Percentiles rank a stretch among this genome's conserved stretches.
Conservation (phyloP, 2,329 filamentous ascomycete genomes). For the Pseudopyricularia javanii region DNA sequence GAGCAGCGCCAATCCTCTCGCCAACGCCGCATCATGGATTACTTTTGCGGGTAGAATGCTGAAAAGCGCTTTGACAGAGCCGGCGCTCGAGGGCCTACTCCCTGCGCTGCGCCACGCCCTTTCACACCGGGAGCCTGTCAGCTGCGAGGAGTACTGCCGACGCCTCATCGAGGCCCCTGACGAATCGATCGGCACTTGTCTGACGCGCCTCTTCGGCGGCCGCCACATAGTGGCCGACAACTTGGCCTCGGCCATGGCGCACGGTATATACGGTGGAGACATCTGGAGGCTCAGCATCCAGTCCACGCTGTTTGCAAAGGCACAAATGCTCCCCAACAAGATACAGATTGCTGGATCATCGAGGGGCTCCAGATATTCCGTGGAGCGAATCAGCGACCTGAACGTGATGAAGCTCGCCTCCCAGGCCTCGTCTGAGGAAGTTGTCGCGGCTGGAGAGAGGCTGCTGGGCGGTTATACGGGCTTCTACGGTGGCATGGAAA, state of each 20-base stretch:
- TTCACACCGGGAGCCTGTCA: background rate
- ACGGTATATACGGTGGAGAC: conserved; percentile 90
- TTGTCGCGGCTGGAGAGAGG: background rate
- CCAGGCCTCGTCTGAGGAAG: background rate
- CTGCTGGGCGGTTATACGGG: conserved; percentile 20
- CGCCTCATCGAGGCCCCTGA: conserved; percentile 31
- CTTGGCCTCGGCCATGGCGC: conserved; percentile 60
- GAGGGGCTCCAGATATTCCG: background rate
- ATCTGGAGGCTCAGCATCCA: conserved; percentile 62
- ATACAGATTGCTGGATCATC: background rate
- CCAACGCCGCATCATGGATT: conserved; percentile 21
- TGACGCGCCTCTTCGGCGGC: conserved; percentile 35
- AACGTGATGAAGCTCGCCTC: background rate
- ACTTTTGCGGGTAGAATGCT: conserved; percentile 6
- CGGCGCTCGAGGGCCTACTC: conserved; percentile 35
- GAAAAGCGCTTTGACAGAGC: conserved; percentile 31
- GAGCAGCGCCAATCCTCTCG: conserved; percentile 54
- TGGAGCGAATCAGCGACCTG: conserved; percentile 4
- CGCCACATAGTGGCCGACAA: conserved; percentile 52
- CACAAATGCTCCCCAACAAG: background rate
- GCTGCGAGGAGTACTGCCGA: background rate
- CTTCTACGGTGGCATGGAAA: conserved; percentile 49
- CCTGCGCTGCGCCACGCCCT: background rate
- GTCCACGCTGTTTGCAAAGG: conserved; percentile 7
- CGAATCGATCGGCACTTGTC: conserved; percentile 60